Percentiles rank a stretch among this genome's conserved stretches.
Conservation (phyloP, 2,329 filamentous ascomycete species). For the Podosphaera xanthii region DNA sequence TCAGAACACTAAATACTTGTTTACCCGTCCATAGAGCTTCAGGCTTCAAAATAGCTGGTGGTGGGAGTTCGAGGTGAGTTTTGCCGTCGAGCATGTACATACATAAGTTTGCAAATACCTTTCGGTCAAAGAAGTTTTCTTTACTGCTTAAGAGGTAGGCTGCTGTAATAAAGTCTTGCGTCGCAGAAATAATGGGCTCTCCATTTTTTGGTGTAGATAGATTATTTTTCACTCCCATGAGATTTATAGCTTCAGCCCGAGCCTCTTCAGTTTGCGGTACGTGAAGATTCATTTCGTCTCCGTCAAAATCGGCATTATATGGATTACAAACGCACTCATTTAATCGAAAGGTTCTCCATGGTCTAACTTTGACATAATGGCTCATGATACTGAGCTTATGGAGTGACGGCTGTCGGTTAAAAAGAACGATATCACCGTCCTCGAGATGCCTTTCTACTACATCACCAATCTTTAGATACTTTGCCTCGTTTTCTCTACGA, state of each 20-base stretch:
- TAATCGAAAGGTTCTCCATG: slow-evolving; percentile 84
- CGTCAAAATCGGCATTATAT: slow-evolving; percentile 98
- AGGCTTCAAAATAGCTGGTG: slow-evolving; percentile 69
- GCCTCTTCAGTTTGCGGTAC: slow-evolving; percentile 96
- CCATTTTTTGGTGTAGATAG: slow-evolving; percentile 90
- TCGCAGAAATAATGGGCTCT: slow-evolving; percentile 94
- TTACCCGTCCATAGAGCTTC: slow-evolving; percentile 88
- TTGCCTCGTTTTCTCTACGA: slow-evolving; percentile 46
- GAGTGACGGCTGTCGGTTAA: slow-evolving; percentile 91
- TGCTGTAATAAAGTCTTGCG: slow-evolving; percentile 95
- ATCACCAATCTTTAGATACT: slow-evolving; percentile 59
- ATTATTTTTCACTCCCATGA: slow-evolving; percentile 98
- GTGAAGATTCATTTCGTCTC: slow-evolving; percentile 97
- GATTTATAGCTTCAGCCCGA: slow-evolving; percentile 74
- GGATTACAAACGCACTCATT: slow-evolving; percentile 97
- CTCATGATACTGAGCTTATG: slow-evolving; percentile 98
- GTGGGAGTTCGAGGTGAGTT: slow-evolving; percentile 60
- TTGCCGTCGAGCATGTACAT: slow-evolving; percentile 80
- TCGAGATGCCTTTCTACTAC: slow-evolving; percentile 85
- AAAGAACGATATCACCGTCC: slow-evolving; percentile 86
- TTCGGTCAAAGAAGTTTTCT: slow-evolving; percentile 76
- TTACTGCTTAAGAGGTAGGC: slow-evolving; percentile 81
- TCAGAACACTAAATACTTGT: slow-evolving; percentile 76
- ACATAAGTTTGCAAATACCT: slow-evolving; percentile 72
- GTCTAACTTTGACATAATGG: slow-evolving; percentile 78